phyloP scores from a whole-genome alignment of 1,139 yeast genomes.

The Arxiozyma heterogenica region DNA sequence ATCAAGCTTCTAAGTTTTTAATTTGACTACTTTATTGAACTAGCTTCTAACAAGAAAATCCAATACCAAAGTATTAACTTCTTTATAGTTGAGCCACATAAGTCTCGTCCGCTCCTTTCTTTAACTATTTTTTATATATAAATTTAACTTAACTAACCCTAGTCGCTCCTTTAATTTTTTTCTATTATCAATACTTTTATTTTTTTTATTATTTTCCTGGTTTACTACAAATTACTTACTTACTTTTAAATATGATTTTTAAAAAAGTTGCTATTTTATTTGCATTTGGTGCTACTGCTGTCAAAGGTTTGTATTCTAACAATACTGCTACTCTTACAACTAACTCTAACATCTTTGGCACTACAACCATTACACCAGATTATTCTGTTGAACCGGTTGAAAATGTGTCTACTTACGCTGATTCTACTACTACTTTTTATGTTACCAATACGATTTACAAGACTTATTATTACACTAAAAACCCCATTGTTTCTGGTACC shows the following conservation, averaged over 20 bases:
- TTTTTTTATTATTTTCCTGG: neutral
- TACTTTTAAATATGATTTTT: constrained; percentile 15
- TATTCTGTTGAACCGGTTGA: constrained; percentile 14
- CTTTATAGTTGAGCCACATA: constrained; percentile 15
- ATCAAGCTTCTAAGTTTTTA: neutral
- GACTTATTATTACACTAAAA: constrained; percentile 9
- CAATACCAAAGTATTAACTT: neutral
- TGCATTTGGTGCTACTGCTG: constrained; percentile 15
- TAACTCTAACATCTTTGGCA: constrained; percentile 3
- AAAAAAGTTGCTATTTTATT: constrained; percentile 12
- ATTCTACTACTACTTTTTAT: constrained; percentile 21
- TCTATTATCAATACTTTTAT: neutral
- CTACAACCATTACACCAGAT: constrained; percentile 18
- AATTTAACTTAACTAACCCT: neutral
- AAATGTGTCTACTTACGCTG: constrained; percentile 15
- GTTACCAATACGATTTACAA: constrained; percentile 21
- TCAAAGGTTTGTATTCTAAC: constrained; percentile 17
- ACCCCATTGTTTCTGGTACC: constrained; percentile 1
- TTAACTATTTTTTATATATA: neutral
- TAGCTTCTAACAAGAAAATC: neutral
- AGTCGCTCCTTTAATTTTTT: neutral
- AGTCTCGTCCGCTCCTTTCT: constrained; percentile 30
- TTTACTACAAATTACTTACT: constrained; percentile 5
- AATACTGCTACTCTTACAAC: constrained; percentile 6
- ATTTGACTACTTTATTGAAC: neutral